phyloP scores from a whole-genome alignment of 768 basidiomycete species.

The Russula brevipes region DNA sequence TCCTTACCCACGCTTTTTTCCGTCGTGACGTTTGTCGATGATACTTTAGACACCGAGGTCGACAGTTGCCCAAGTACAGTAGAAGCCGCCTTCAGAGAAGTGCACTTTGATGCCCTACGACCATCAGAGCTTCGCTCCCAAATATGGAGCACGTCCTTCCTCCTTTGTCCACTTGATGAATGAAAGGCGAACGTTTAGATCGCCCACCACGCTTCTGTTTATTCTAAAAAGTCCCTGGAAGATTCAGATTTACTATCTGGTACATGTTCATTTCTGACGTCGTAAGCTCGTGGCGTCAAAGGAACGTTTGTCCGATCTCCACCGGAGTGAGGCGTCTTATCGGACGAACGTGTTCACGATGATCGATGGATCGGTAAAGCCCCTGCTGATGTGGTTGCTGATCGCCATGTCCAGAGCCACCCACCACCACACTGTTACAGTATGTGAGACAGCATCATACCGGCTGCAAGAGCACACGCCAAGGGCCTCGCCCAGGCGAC shows the following conservation, averaged over 20 bases:
- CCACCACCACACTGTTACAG: background rate
- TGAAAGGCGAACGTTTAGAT: background rate
- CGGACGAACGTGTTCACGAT: background rate
- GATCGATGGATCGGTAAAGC: background rate
- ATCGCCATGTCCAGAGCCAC: background rate
- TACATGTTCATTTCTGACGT: background rate
- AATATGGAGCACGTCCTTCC: constrained; percentile 12
- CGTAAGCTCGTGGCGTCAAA: background rate
- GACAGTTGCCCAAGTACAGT: constrained; percentile 7
- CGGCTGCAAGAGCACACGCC: too few relatives aligned
- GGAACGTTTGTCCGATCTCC: constrained; percentile 13
- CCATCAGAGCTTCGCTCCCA: constrained; percentile 2
- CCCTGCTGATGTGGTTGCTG: background rate
- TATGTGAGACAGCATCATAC: too few relatives aligned
- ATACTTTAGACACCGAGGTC: background rate
- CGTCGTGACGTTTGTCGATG: background rate
- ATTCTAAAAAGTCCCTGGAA: background rate
- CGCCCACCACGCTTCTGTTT: constrained; percentile 7
- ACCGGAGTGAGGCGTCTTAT: constrained; percentile 6
- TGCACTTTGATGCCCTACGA: background rate
- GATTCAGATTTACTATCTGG: background rate
- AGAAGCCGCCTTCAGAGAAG: constrained; percentile 8
- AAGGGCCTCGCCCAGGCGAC: background rate
- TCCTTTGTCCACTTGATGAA: constrained; percentile 2
- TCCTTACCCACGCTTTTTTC: background rate